Conservation (phyloP, 768 basidiomycete genomes). For the Antrodiella citrinella region DNA sequence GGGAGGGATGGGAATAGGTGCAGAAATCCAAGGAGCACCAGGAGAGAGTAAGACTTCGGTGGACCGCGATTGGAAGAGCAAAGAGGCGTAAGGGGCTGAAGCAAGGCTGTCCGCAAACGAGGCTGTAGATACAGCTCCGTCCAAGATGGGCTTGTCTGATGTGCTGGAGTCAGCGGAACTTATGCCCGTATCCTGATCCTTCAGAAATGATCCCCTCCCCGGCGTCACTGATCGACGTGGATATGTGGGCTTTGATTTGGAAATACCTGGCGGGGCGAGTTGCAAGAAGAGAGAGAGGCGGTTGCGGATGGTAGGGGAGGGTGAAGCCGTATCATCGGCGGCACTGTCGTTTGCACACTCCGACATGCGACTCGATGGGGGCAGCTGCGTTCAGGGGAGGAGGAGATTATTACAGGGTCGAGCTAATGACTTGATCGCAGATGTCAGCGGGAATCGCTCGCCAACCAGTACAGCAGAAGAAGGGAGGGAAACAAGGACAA, state of each 20-base stretch:
- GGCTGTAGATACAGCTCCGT: constrained; percentile 2
- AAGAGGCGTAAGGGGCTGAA: constrained; percentile 4
- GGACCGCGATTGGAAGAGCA: constrained; percentile 3
- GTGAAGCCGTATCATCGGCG: no score
- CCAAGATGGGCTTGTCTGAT: not conserved
- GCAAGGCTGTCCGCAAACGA: constrained; percentile 6
- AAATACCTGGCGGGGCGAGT: constrained; percentile 11
- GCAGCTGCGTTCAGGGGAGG: no score
- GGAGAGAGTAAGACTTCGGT: constrained; percentile 10
- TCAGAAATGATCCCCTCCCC: not conserved
- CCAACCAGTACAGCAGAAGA: no score
- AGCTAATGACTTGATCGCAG: no score
- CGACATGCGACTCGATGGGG: no score
- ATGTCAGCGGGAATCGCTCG: no score
- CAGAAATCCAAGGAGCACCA: constrained; percentile 6
- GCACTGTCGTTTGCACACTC: no score
- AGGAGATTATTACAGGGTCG: no score
- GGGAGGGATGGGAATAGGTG: constrained; percentile 15
- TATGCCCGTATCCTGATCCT: not conserved
- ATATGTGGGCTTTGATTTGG: not conserved
- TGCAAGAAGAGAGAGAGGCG: constrained; percentile 19
- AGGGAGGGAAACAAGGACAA: no score
- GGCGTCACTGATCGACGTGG: not conserved
- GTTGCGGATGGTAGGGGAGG: constrained; percentile 6
- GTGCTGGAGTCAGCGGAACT: not conserved